phyloP scores from a whole-genome alignment of 169 alveolate species.

The Cryptosporidium ubiquitum region DNA sequence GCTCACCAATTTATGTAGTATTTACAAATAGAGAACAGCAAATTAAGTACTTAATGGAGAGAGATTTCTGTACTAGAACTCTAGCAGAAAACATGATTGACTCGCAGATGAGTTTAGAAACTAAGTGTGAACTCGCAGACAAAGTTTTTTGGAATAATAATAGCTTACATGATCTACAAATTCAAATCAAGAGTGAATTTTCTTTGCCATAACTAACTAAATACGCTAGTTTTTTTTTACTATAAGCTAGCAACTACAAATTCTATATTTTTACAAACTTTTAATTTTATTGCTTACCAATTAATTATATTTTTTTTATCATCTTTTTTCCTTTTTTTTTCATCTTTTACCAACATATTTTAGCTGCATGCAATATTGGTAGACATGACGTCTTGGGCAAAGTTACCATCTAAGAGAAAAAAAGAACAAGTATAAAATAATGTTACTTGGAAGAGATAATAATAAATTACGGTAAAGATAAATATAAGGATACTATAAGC shows the following conservation, averaged over 20 bases:
- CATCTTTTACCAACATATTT: not conserved
- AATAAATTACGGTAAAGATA: not conserved
- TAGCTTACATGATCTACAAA: conserved; percentile 29
- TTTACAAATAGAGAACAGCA: conserved; percentile 73
- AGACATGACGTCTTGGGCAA: conserved; percentile 34
- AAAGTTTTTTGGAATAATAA: conserved; percentile 72
- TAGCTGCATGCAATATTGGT: not conserved
- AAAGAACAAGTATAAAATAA: not conserved
- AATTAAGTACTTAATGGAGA: conserved; percentile 70
- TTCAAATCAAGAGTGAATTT: not conserved
- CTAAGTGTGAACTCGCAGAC: conserved; percentile 75
- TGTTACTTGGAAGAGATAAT: not conserved
- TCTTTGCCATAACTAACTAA: not conserved
- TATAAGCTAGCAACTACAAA: not conserved
- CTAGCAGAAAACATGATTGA: conserved; percentile 19
- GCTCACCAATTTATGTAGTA: conserved; percentile 84
- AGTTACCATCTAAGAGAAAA: not conserved
- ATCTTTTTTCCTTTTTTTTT: not conserved
- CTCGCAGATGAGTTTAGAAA: conserved; percentile 49
- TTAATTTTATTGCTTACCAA: not conserved
- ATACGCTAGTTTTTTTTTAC: not conserved
- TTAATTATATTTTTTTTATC: too few species aligned
- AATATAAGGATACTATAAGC: not conserved
- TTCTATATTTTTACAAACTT: not conserved
- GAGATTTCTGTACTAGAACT: conserved; percentile 74